A percentile compares a stretch with the other conserved stretches of the same genome.
Evolutionary conservation across 371 early-diverging fungal genomes (phyloP).

Genomic region (Lichtheimia ramosa): DNA sequence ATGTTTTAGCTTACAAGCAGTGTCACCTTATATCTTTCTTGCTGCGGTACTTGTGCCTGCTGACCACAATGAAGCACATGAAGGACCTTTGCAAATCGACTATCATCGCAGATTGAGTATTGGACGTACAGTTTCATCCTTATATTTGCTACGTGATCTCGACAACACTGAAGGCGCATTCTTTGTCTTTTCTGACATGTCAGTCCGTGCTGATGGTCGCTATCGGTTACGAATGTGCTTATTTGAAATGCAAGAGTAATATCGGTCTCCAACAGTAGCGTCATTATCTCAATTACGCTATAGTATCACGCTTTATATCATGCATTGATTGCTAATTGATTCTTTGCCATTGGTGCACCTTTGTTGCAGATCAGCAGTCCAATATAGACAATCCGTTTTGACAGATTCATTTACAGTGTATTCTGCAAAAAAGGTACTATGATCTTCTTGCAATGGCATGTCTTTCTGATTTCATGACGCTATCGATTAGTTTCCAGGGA

Average conservation of each 20-base stretch:
- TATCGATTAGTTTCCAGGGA: conserved; percentile 47
- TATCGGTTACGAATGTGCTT: conserved; percentile 88
- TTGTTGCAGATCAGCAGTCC: conserved; percentile 18
- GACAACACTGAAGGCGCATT: conserved; percentile 80
- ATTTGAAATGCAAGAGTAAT: conserved; percentile 78
- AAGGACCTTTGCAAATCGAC: conserved; percentile 13
- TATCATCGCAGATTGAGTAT: conserved; percentile 35
- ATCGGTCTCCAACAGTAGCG: background rate
- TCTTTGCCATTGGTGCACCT: background rate
- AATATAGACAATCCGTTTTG: conserved; percentile 22
- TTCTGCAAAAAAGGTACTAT: conserved; percentile 39
- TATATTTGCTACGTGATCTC: conserved; percentile 60
- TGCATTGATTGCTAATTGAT: background rate
- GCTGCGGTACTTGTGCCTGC: conserved; percentile 37
- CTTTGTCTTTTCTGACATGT: conserved; percentile 94
- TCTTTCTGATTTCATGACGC: background rate
- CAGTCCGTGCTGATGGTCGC: conserved; percentile 85
- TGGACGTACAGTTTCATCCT: conserved; percentile 63
- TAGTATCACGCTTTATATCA: background rate
- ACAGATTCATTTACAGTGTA: conserved; percentile 52
- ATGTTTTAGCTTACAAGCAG: conserved; percentile 6
- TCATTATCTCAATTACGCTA: too few species aligned
- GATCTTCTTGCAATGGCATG: too few species aligned
- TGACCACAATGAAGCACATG: conserved; percentile 3
- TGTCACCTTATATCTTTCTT: conserved; percentile 31